These are phyloP conservation scores for Emydomyces testavorans DNA, from an alignment of 2,329 filamentous ascomycete genomes.

Conservation along the genomic window DNA sequence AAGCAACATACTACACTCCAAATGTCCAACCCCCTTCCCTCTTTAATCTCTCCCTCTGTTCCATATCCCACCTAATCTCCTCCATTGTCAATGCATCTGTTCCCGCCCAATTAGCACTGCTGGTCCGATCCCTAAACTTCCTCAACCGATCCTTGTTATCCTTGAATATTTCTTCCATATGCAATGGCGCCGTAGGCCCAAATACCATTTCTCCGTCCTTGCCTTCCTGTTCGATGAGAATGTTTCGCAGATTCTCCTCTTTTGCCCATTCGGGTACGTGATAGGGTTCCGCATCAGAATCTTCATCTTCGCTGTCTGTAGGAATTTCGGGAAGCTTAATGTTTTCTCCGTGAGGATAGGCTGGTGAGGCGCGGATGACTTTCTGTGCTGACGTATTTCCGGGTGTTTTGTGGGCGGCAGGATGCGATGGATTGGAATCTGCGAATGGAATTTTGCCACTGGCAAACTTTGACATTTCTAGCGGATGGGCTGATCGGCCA, in stretches of 20 bases:
- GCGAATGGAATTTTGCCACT: slow-evolving; percentile 87
- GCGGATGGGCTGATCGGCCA: slow-evolving; percentile 52
- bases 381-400: slow-evolving; percentile 37
- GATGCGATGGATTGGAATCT: slow-evolving; percentile 48
- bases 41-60: slow-evolving; percentile 65
- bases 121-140: slow-evolving; percentile 82
- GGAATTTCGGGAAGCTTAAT: slow-evolving; percentile 92
- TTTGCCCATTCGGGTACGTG: slow-evolving; percentile 74
- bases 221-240: slow-evolving; percentile 70
- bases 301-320: slow-evolving; percentile 85
- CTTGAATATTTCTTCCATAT: slow-evolving; percentile 93
- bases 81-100: slow-evolving; percentile 76
- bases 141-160: slow-evolving; percentile 75
- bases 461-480: slow-evolving; percentile 78
- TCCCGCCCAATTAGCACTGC: slow-evolving; percentile 85
- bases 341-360: slow-evolving; percentile 76
- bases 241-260: slow-evolving; percentile 64
- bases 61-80: slow-evolving; percentile 68
- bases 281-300: slow-evolving; percentile 52
- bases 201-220: slow-evolving; percentile 72
- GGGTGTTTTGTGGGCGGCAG: slow-evolving; percentile 43
- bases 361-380: slow-evolving; percentile 56
- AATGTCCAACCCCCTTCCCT: slow-evolving; percentile 76
- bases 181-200: slow-evolving; percentile 72
- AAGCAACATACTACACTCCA: slow-evolving; percentile 3